Conservation (phyloP, 2,329 filamentous ascomycete species). For the Arachnomyces sp. region DNA sequence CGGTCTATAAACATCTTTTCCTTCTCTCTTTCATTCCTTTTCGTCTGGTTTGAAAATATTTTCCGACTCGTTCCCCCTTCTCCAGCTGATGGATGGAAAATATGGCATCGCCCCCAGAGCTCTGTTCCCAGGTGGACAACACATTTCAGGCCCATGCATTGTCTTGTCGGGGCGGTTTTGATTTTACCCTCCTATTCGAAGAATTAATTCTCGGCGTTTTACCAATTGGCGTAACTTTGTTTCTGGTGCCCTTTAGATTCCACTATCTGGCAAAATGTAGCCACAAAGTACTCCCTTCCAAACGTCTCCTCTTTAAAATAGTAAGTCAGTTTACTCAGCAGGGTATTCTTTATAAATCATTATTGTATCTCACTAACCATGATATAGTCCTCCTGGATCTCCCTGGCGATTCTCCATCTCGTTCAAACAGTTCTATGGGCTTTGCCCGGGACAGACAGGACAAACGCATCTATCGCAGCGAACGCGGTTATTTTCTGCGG, state of each 20-base stretch:
- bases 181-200: constrained; percentile 41
- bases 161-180: constrained; percentile 33
- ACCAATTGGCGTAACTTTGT: constrained; percentile 28
- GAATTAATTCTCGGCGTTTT: constrained; percentile 33
- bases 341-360: too few relatives aligned
- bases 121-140: constrained; percentile 28
- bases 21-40: not conserved
- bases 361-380: too few relatives aligned
- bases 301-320: constrained; percentile 25
- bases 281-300: constrained; percentile 27
- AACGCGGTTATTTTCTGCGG: constrained; percentile 24
- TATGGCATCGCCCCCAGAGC: constrained; percentile 16
- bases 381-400: too few relatives aligned
- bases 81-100: constrained; percentile 19
- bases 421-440: constrained; percentile 31
- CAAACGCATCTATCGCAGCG: constrained; percentile 27
- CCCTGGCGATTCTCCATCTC: constrained; percentile 29
- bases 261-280: constrained; percentile 26
- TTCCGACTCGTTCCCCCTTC: constrained; percentile 13
- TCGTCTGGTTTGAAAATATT: constrained; percentile 2
- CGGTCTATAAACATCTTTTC: too few relatives aligned
- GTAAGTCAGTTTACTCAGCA: constrained; percentile 20
- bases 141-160: constrained; percentile 25
- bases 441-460: constrained; percentile 22
- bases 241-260: constrained; percentile 27